Percentiles rank a stretch among this genome's conserved stretches.
phyloP scores from a whole-genome alignment of 768 basidiomycete genomes.

The Cyclocybe cylindracea region DNA sequence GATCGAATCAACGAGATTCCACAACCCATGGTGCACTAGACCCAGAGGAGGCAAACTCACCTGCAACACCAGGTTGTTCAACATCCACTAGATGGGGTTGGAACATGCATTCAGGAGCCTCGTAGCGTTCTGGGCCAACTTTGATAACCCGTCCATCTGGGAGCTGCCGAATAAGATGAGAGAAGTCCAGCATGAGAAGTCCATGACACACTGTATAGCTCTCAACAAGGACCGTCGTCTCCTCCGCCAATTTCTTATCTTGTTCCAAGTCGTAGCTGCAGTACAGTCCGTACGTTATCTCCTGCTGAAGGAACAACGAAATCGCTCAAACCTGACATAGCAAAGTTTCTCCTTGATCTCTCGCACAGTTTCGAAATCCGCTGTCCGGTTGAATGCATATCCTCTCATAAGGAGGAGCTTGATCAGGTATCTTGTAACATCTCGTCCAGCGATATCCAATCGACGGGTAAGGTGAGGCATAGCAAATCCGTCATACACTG shows the following conservation, averaged over 20 bases:
- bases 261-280: constrained; percentile 93
- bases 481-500: constrained; percentile 96
- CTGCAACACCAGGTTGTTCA: constrained; percentile 95
- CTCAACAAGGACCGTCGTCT: constrained; percentile 95
- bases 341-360: constrained; percentile 99
- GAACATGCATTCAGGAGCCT: constrained; percentile 99
- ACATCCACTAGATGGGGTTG: constrained; percentile 97
- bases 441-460: constrained; percentile 96
- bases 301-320: not conserved
- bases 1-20: not conserved
- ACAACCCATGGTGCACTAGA: not conserved
- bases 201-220: constrained; percentile 77
- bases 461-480: constrained; percentile 94
- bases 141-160: constrained; percentile 96
- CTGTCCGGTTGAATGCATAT: constrained; percentile 99
- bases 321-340: constrained; percentile 76
- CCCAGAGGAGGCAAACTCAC: constrained; percentile 38
- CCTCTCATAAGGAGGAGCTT: constrained; percentile 99
- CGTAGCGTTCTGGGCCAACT: constrained; percentile 97
- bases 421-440: constrained; percentile 98
- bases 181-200: not conserved
- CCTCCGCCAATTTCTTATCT: constrained; percentile 90
- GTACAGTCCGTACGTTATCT: not conserved
- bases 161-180: constrained; percentile 47
- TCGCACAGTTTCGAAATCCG: constrained; percentile 98